A percentile compares a stretch with the other conserved stretches of the same genome.
Conservation (phyloP, 768 basidiomycete genomes). For the Phallus indusiatus region DNA sequence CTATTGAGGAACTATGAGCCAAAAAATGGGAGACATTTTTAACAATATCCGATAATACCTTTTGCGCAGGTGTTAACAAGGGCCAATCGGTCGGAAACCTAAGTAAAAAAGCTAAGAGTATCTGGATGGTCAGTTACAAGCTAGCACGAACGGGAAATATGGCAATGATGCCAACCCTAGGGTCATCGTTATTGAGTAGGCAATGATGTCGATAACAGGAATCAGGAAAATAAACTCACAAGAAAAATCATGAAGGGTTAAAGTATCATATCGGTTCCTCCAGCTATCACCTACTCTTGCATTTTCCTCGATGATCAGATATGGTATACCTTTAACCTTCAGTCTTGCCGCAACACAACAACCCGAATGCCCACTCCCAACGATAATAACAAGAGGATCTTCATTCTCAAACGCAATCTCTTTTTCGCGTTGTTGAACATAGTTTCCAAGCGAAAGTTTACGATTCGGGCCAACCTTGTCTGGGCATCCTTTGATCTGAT, state of each 20-base stretch:
- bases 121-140: neutral
- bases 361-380: slow-evolving; percentile 41
- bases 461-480: slow-evolving; percentile 34
- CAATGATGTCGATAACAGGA: neutral
- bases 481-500: slow-evolving; percentile 39
- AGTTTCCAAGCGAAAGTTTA: neutral
- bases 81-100: neutral
- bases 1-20: neutral
- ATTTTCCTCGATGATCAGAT: slow-evolving; percentile 8
- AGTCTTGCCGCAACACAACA: slow-evolving; percentile 35
- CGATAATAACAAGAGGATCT: slow-evolving; percentile 15
- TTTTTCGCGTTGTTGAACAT: slow-evolving; percentile 20
- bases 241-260: slow-evolving; percentile 12
- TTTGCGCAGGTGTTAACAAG: neutral
- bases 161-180: neutral
- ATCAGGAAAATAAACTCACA: slow-evolving; percentile 16
- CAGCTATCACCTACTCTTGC: neutral
- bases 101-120: neutral
- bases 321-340: slow-evolving; percentile 28
- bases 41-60: neutral
- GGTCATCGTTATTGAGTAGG: neutral
- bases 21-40: neutral
- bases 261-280: slow-evolving; percentile 10
- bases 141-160: neutral
- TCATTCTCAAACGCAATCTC: slow-evolving; percentile 20